Conservation (phyloP, 2,329 filamentous ascomycete species). For the Bipolaris victoriae region DNA sequence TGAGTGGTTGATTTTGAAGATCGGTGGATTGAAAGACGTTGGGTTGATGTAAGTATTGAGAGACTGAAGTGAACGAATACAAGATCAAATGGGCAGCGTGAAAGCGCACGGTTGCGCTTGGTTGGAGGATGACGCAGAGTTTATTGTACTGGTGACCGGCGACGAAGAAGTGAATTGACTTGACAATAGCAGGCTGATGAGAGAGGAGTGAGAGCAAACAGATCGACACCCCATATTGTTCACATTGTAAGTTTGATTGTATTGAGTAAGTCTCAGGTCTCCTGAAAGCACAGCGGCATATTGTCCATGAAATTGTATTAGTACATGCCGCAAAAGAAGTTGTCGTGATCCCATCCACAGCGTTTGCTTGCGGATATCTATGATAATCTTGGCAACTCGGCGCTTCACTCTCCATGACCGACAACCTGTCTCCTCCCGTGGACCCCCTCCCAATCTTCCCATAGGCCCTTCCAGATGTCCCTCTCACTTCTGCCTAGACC, state of each 20-base stretch:
- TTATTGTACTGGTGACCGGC: not conserved
- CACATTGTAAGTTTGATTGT: not conserved
- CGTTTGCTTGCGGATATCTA: not conserved
- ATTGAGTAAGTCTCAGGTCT: not conserved
- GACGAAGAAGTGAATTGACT: not conserved
- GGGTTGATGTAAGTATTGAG: not conserved
- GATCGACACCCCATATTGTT: not conserved
- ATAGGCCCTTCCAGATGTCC: conserved; percentile 48
- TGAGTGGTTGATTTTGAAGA: not conserved
- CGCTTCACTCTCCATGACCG: conserved; percentile 14
- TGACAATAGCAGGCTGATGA: not conserved
- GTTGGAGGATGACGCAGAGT: not conserved
- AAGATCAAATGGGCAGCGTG: not conserved
- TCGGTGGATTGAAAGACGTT: not conserved
- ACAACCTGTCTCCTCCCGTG: conserved; percentile 28
- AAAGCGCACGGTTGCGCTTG: not conserved
- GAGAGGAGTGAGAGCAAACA: not conserved
- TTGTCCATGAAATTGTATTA: not conserved
- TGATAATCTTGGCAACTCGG: no score
- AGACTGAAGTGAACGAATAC: not conserved
- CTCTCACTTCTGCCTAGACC: conserved; percentile 41
- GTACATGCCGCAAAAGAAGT: no score
- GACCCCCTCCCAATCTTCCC: conserved; percentile 44
- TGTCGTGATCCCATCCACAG: not conserved
- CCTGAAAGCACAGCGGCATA: not conserved